A percentile compares a stretch with the other conserved stretches of the same genome.
phyloP scores from a whole-genome alignment of 129 eudicot species.

The Erigeron canadensis region DNA sequence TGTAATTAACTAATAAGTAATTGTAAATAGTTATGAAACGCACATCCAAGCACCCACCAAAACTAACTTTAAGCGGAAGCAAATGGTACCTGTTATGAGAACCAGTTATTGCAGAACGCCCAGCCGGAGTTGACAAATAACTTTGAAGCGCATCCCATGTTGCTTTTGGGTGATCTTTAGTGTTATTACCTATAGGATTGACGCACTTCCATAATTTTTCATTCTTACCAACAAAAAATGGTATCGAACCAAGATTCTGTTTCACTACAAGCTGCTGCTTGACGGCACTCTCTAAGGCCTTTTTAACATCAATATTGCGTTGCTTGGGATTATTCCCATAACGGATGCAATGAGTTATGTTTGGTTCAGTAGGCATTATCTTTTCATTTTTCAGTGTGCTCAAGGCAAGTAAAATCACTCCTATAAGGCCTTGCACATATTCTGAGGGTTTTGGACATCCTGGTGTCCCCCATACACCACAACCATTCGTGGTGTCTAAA shows the following conservation, averaged over 20 bases:
- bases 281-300: constrained; percentile 79
- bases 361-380: constrained; percentile 79
- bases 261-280: constrained; percentile 73
- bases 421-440: constrained; percentile 76
- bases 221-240: constrained; percentile 66
- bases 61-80: not conserved
- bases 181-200: constrained; percentile 59
- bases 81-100: constrained; percentile 64
- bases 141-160: constrained; percentile 73
- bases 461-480: constrained; percentile 67
- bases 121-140: constrained; percentile 62
- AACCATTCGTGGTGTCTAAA: constrained; percentile 35
- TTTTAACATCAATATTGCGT: constrained; percentile 74
- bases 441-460: constrained; percentile 77
- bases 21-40: not conserved
- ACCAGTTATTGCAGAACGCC: constrained; percentile 60
- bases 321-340: constrained; percentile 57
- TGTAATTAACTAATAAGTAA: not conserved
- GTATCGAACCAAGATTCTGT: constrained; percentile 49
- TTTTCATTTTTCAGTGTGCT: constrained; percentile 78
- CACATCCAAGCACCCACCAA: not conserved
- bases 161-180: constrained; percentile 58
- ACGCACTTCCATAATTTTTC: constrained; percentile 80
- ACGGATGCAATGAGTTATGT: constrained; percentile 74
- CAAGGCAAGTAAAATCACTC: constrained; percentile 75